These are phyloP conservation scores for Hortiboletus campestris DNA, from an alignment of 768 basidiomycete genomes.

Conservation along the genomic window DNA sequence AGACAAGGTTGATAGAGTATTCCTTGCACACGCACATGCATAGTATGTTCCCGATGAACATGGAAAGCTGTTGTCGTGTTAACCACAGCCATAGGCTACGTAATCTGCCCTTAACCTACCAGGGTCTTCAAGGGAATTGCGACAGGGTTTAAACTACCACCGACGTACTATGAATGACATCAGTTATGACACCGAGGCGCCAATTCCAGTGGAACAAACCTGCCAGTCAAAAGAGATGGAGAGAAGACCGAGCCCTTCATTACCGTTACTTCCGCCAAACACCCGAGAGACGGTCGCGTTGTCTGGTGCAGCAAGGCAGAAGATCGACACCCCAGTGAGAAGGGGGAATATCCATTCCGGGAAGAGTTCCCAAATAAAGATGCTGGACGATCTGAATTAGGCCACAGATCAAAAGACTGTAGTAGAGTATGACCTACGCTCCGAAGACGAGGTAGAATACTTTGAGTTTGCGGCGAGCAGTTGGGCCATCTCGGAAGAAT, in stretches of 20 bases:
- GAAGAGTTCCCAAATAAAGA: slow-evolving; percentile 30
- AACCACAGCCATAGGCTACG: not conserved
- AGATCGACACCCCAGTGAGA: slow-evolving; percentile 57
- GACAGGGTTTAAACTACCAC: slow-evolving; percentile 41
- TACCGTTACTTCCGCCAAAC: slow-evolving; percentile 61
- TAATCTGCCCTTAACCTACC: slow-evolving; percentile 9
- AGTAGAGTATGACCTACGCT: slow-evolving; percentile 33
- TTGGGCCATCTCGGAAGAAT: slow-evolving; percentile 42
- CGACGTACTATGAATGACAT: slow-evolving; percentile 20
- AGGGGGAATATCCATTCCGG: slow-evolving; percentile 50
- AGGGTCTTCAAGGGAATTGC: slow-evolving; percentile 55
- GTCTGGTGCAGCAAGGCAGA: slow-evolving; percentile 56
- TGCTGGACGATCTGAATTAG: slow-evolving; percentile 25
- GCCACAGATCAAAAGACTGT: not conserved
- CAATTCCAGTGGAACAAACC: slow-evolving; percentile 26
- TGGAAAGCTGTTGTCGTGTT: slow-evolving; percentile 34
- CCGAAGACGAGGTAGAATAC: slow-evolving; percentile 25
- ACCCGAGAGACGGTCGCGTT: slow-evolving; percentile 50
- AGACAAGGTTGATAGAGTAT: not conserved
- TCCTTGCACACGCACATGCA: slow-evolving; percentile 42
- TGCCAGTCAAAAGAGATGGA: slow-evolving; percentile 65
- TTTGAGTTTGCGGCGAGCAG: slow-evolving; percentile 41
- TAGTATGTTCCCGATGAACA: slow-evolving; percentile 47
- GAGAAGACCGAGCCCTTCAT: slow-evolving; percentile 61
- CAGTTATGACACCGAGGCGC: not conserved